Evolutionary conservation across 495 filamentous ascomycete genomes (phyloP), one percentile per base, ranked within the genome.

Genomic region (Lasiosphaeris hirsuta): DNA sequence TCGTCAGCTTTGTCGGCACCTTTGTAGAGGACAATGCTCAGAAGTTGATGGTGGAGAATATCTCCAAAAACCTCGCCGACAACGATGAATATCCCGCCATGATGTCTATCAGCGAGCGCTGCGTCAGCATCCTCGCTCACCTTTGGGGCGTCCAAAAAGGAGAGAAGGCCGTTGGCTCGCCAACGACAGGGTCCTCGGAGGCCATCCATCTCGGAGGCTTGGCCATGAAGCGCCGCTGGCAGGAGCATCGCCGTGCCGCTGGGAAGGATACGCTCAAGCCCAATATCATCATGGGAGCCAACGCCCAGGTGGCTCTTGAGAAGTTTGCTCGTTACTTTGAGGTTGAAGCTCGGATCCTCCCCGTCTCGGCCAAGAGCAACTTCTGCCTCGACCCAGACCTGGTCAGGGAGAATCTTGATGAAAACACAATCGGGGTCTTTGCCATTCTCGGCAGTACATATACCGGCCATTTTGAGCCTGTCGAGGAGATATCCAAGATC

Each of bases 381-480:
- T 87, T 77, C 61, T 73, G 84, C 14, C 74, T 90, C 3, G 86
- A 90, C 60, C 79, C 85, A 1, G 75, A 84, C 10, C 64, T 84
- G 38, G 82, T 90, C 2, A 78, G 75, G 56, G 61, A 89, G 58
- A 89, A 83, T 47, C 74, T 90, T 36, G 87, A 90, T 60, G 87
- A 90, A 67, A 90, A 91, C 52, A 90, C 88, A 0, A 90, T 90
- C 60, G 88, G 88, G 5, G 71, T 91, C 4, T 91, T 90, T 67
- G 84, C 86, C 2, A 91, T 90, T 47, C 58, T 90, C 30, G 88
- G 88, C 10, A 83, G 78, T 51, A 91, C 88, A 0, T 90, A 90
- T 54, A 90, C 88, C 0, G 87, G 88, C 0, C 87, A 90, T 57
- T 90, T 83, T 57, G 87, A 91, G 71, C 88, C 87, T 0, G 87